Evolutionary conservation across 78 protist genomes (phyloP), one percentile per base, ranked within the genome.

Genomic region (Dictyostelium brefeldianum): DNA sequence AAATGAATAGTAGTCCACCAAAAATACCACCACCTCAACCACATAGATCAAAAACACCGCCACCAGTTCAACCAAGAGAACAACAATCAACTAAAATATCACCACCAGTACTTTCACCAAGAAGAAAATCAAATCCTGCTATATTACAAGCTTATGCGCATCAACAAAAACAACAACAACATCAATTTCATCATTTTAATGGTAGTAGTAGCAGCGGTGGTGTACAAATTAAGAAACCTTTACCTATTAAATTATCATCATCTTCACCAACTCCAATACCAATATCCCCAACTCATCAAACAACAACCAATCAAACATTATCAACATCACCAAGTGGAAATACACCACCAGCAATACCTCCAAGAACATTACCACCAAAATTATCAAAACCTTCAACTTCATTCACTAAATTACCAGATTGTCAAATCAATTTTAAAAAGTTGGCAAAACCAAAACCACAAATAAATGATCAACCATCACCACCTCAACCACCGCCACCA

Each of bases 151-250:
- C 22, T 31, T 65, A 59, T 36, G 15, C 71, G 12, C 36, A 54
- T 20, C 87, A 64, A 22, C 87, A 80, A 64, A 75, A 65, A 70
- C 67, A 47, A 0, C 89, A 20, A 27, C 89, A 48, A 64, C 47
- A 82, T 51, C 70, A 82, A 51, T 27, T 67, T 5, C 43, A 50
- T 67, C 78, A 65, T 51, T 36, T 12, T 9, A 36, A 69, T 20
- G 41, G 22, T 65, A 36, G 43, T 36, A 69, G 10, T 12, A 20
- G 77, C 2, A 3, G 22, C 10, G 70, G 70, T 22, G 3, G 8
- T 22, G 70, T 18, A 8, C 27, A 41, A 41, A 41, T 17, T 25
- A 56, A 56, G 65, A 56, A 5, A 36, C 43, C 43, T 29, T n/a
- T 14, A 9, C 74, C 20, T 25, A 43, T n/a, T 59, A 81, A 48